A percentile compares a stretch with the other conserved stretches of the same genome.
These are phyloP conservation scores for Pilobolus umbonatus DNA, from an alignment of 192 early-diverging fungal species.

Conservation along the genomic window DNA sequence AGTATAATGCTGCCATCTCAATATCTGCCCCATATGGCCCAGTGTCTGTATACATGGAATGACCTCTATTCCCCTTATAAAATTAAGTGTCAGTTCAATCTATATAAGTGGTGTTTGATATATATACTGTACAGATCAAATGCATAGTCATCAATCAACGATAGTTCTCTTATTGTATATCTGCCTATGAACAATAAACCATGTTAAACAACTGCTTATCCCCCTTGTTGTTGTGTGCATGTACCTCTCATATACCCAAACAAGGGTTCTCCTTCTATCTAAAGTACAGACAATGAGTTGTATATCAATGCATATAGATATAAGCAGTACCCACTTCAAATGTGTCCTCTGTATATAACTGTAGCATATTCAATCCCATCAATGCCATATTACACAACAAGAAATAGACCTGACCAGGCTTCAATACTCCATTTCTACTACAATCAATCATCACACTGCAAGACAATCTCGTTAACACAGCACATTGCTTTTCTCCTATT, in stretches of 20 bases:
- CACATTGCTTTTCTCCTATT: neutral
- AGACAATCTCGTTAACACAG: neutral
- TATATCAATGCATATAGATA: constrained; percentile 8
- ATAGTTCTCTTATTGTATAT: constrained; percentile 71
- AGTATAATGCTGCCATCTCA: constrained; percentile 84
- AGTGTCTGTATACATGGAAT: constrained; percentile 88
- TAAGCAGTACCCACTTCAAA: constrained; percentile 54
- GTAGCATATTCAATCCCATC: constrained; percentile 83
- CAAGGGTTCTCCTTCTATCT: constrained; percentile 56
- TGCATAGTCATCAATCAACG: constrained; percentile 75
- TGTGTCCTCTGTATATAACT: constrained; percentile 90
- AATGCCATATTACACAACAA: constrained; percentile 75
- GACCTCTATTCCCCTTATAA: constrained; percentile 70
- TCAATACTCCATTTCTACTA: constrained; percentile 75
- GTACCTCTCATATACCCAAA: constrained; percentile 68
- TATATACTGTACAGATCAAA: constrained; percentile 49
- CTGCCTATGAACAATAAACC: constrained; percentile 31
- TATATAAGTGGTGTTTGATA: too few relatives aligned
- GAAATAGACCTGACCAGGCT: constrained; percentile 53
- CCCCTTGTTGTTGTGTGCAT: neutral
- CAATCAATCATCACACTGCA: constrained; percentile 78
- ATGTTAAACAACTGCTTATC: too few relatives aligned
- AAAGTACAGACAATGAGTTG: neutral
- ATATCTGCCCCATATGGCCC: constrained; percentile 83
- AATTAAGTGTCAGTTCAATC: neutral